phyloP scores from a whole-genome alignment of 1,139 yeast species.

The Diutina pseudorugosa region DNA sequence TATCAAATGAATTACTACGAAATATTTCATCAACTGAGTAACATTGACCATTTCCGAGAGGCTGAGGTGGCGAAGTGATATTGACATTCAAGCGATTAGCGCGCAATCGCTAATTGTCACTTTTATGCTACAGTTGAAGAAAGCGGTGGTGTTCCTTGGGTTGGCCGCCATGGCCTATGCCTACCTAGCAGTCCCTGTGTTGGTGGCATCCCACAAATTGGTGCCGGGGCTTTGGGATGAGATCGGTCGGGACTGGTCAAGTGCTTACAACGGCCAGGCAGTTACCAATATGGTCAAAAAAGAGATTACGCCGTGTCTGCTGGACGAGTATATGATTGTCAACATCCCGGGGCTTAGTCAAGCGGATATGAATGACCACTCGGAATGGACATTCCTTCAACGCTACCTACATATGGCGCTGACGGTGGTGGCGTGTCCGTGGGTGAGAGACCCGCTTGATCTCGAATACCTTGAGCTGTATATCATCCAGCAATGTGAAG shows the following conservation, averaged over 20 bases:
- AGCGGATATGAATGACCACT: constrained; percentile 40
- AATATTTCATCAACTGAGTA: too few relatives aligned
- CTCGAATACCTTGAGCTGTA: constrained; percentile 32
- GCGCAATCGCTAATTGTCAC: background rate
- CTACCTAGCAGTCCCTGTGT: constrained; percentile 20
- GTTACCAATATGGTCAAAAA: constrained; percentile 36
- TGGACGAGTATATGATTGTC: constrained; percentile 58
- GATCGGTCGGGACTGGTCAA: constrained; percentile 7
- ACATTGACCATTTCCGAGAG: too few relatives aligned
- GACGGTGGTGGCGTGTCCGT: constrained; percentile 50
- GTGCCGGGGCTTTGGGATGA: constrained; percentile 26
- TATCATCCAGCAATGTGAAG: constrained; percentile 34
- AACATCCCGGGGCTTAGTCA: constrained; percentile 58
- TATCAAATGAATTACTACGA: too few relatives aligned
- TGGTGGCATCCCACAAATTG: constrained; percentile 31
- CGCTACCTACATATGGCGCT: constrained; percentile 48
- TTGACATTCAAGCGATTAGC: background rate
- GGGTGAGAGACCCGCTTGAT: constrained; percentile 34
- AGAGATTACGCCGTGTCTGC: constrained; percentile 46
- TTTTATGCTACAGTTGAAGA: background rate
- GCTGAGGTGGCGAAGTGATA: background rate
- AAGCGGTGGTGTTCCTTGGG: background rate
- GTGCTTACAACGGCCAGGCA: constrained; percentile 10
- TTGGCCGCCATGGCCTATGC: constrained; percentile 5
- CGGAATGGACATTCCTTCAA: constrained; percentile 41